Conservation (phyloP, 1,284 basidiomycete species). For the Ceratobasidium sp. region DNA sequence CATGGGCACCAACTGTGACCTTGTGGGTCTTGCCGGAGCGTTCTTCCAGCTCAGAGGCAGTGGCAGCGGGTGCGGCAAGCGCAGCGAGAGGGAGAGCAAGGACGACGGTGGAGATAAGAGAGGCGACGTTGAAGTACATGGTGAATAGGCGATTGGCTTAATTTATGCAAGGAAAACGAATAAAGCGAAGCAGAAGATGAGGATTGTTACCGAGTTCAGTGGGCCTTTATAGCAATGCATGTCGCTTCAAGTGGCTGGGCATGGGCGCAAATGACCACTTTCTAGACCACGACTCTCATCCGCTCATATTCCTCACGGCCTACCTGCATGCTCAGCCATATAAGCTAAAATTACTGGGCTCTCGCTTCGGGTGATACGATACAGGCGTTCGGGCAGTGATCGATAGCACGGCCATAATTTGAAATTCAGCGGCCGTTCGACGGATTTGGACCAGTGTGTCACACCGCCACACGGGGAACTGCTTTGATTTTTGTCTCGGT, state of each 20-base stretch:
- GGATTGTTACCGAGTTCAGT: background rate
- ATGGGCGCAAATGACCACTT: background rate
- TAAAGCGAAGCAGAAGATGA: conserved; percentile 1
- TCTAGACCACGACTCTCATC: too few species aligned
- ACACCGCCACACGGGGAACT: conserved; percentile 7
- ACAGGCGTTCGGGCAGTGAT: background rate
- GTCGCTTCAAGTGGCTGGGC: background rate
- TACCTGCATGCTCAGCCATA: background rate
- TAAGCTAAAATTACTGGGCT: too few species aligned
- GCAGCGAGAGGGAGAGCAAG: conserved; percentile 31
- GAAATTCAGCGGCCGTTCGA: too few species aligned
- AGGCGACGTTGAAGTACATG: conserved; percentile 36
- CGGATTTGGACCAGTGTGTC: too few species aligned
- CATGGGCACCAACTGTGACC: conserved; percentile 22
- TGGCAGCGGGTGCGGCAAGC: conserved; percentile 12
- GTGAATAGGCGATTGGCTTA: conserved; percentile 23
- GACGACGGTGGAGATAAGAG: conserved; percentile 13
- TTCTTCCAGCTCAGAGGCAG: background rate
- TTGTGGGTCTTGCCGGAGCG: conserved; percentile 14
- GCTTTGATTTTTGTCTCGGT: too few species aligned
- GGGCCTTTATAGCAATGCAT: background rate
- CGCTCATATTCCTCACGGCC: background rate
- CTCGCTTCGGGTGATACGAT: background rate
- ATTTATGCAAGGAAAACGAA: background rate
- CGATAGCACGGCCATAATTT: background rate